phyloP scores from a whole-genome alignment of 805 yeast genomes.

The Nakazawaea siamensis region DNA sequence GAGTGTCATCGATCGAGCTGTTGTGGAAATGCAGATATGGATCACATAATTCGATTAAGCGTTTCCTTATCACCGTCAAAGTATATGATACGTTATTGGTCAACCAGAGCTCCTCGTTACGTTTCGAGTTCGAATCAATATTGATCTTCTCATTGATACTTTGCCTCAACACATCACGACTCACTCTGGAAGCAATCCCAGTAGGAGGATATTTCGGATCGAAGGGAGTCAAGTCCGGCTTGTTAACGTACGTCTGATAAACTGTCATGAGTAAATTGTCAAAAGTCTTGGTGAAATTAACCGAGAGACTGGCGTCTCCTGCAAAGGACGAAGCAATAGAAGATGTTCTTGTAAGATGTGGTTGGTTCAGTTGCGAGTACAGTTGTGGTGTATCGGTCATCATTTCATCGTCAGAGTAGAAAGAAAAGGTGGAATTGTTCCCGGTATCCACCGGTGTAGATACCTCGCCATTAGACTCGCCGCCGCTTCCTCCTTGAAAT shows the following conservation, averaged over 20 bases:
- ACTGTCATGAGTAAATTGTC: conserved; percentile 36
- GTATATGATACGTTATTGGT: conserved; percentile 17
- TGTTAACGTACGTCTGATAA: conserved; percentile 40
- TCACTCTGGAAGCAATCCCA: conserved; percentile 53
- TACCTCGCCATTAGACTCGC: too few species aligned
- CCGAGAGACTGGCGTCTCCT: conserved; percentile 12
- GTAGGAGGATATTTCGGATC: conserved; percentile 59
- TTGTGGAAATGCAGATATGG: conserved; percentile 3
- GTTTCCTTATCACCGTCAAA: conserved; percentile 22
- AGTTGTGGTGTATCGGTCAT: conserved; percentile 4
- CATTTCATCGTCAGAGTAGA: conserved; percentile 13
- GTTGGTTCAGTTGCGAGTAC: conserved; percentile 3
- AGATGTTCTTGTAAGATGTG: conserved; percentile 8
- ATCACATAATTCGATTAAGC: conserved; percentile 24
- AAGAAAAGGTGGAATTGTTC: conserved; percentile 11
- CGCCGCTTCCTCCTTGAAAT: too few species aligned
- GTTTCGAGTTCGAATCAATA: conserved; percentile 18
- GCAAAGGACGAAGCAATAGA: conserved; percentile 9
- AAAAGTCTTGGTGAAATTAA: conserved; percentile 28
- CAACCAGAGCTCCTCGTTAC: conserved; percentile 20
- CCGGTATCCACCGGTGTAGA: conserved; percentile 9
- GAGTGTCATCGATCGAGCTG: conserved; percentile 6
- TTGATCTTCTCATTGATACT: conserved; percentile 13
- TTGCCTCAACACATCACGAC: conserved; percentile 41
- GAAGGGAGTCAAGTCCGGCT: conserved; percentile 63